A percentile compares a stretch with the other conserved stretches of the same genome.
Conservation (phyloP, 495 filamentous ascomycete species). For the Pyrenula massariospora region DNA sequence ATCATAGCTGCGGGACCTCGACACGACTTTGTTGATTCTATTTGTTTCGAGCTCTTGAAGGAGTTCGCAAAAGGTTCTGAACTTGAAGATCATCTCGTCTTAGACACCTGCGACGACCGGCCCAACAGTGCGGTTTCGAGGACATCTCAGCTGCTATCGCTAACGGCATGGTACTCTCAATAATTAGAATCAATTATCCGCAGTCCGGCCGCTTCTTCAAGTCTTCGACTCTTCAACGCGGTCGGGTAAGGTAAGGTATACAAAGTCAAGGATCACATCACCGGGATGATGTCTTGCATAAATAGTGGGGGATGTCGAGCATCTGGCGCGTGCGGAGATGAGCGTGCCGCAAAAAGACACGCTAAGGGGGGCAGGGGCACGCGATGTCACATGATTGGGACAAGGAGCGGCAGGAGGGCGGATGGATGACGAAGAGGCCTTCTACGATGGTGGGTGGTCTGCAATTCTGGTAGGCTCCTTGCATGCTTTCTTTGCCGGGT, state of each 20-base stretch:
- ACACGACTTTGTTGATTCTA: conserved; percentile 25
- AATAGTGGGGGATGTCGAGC: not conserved
- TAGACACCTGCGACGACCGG: not conserved
- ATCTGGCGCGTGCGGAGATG: not conserved
- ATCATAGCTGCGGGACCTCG: conserved; percentile 16
- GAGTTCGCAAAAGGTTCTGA: conserved; percentile 47
- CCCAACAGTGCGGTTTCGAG: not conserved
- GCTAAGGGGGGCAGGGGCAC: not conserved
- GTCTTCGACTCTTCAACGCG: no score
- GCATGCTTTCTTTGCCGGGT: no score
- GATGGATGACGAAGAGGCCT: no score
- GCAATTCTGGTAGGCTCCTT: no score
- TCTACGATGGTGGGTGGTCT: no score
- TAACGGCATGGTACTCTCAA: no score
- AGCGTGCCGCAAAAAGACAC: not conserved
- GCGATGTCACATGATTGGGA: not conserved
- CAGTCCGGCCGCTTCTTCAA: no score
- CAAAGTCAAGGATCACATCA: not conserved
- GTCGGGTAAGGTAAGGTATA: not conserved
- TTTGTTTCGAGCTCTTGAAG: conserved; percentile 40
- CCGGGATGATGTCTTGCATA: not conserved
- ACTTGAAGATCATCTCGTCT: conserved; percentile 46
- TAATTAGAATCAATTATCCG: not conserved
- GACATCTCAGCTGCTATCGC: not conserved
- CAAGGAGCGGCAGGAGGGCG: no score